phyloP scores from a whole-genome alignment of 1,139 yeast species.

The Yamadazyma sp. region DNA sequence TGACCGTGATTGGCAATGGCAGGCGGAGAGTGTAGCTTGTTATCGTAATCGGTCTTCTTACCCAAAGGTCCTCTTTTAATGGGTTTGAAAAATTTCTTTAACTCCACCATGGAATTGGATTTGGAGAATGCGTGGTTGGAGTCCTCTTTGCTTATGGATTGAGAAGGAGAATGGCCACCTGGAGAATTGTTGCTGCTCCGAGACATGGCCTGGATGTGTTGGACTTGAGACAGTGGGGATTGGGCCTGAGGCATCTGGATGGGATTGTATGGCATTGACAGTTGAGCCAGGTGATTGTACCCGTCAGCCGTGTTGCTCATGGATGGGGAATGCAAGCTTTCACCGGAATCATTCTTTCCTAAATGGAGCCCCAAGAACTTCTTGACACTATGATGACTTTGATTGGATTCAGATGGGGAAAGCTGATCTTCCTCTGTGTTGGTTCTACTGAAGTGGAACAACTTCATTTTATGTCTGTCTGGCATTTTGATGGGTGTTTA shows the following conservation, averaged over 20 bases:
- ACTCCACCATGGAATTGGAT: conserved; percentile 41
- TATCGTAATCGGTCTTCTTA: conserved; percentile 23
- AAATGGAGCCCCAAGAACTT: conserved; percentile 39
- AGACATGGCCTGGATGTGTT: conserved; percentile 14
- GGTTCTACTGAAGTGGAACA: conserved; percentile 35
- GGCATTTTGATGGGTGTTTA: conserved; percentile 31
- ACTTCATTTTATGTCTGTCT: conserved; percentile 47
- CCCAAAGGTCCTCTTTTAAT: conserved; percentile 29
- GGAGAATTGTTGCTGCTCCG: conserved; percentile 18
- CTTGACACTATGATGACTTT: conserved; percentile 24
- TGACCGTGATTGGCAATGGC: conserved; percentile 17
- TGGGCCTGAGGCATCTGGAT: background rate
- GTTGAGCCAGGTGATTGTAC: background rate
- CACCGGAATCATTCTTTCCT: conserved; percentile 41
- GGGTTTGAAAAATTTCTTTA: conserved; percentile 43
- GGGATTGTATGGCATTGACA: background rate
- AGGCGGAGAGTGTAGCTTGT: conserved; percentile 34
- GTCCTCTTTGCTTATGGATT: conserved; percentile 24
- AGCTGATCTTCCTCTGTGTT: conserved; percentile 27
- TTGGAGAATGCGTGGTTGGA: conserved; percentile 32
- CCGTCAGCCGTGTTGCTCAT: conserved; percentile 24
- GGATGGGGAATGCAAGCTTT: conserved; percentile 34
- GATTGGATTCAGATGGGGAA: conserved; percentile 37
- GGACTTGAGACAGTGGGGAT: conserved; percentile 7
- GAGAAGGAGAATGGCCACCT: conserved; percentile 10